These are phyloP conservation scores for Somion occarium DNA, from an alignment of 1,284 basidiomycete species.

Conservation along the genomic window DNA sequence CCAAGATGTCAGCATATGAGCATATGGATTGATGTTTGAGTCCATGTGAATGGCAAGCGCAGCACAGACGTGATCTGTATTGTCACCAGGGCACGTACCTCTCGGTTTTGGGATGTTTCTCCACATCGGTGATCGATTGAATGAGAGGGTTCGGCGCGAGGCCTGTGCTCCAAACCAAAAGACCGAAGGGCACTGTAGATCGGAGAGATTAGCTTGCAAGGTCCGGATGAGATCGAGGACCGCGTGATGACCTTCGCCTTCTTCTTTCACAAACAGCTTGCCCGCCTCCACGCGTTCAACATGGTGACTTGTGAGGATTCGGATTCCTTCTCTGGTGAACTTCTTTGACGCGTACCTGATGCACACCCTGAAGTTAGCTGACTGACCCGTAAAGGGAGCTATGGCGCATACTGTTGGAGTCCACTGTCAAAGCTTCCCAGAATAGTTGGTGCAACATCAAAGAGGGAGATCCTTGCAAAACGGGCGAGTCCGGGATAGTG, in stretches of 20 bases:
- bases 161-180: constrained; percentile 86
- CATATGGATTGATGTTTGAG: background rate
- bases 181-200: constrained; percentile 63
- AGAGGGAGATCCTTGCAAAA: constrained; percentile 68
- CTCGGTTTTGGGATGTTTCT: constrained; percentile 59
- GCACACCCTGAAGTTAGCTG: constrained; percentile 8
- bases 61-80: too few relatives aligned
- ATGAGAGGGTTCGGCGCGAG: constrained; percentile 79
- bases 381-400: constrained; percentile 6
- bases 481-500: constrained; percentile 62
- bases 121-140: constrained; percentile 49
- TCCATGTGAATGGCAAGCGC: constrained; percentile 7
- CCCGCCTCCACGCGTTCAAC: constrained; percentile 75
- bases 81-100: constrained; percentile 38
- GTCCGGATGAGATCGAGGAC: background rate
- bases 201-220: constrained; percentile 13
- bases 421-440: constrained; percentile 75
- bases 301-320: constrained; percentile 71
- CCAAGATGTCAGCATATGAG: background rate
- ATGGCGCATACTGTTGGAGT: constrained; percentile 50
- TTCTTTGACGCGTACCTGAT: constrained; percentile 67
- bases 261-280: constrained; percentile 55
- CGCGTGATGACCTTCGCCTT: constrained; percentile 47
- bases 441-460: constrained; percentile 80
- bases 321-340: constrained; percentile 76